These are phyloP conservation scores for Biancaea sappan DNA, from an alignment of 306 rosid genomes.

Conservation along the genomic window DNA sequence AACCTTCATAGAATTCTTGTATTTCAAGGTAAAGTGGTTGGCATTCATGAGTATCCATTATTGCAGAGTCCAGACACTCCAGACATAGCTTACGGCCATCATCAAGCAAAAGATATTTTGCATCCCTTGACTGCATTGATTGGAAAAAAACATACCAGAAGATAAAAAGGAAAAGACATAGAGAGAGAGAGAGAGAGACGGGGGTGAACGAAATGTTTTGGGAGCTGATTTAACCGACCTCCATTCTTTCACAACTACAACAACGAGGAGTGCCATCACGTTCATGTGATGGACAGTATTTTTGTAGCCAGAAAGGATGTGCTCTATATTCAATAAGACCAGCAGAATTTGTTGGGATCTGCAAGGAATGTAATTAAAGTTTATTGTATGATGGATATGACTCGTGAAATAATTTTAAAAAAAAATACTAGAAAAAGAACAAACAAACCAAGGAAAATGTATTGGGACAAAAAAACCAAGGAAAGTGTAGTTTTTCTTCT, in stretches of 20 bases:
- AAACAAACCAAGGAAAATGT: not conserved
- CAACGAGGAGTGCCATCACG: slow-evolving; percentile 93
- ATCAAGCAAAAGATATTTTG: slow-evolving; percentile 80
- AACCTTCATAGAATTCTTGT: slow-evolving; percentile 94
- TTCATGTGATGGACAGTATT: slow-evolving; percentile 96
- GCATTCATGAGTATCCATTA: slow-evolving; percentile 97
- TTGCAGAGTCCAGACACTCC: slow-evolving; percentile 94
- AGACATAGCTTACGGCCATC: slow-evolving; percentile 94
- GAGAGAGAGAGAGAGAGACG: not conserved
- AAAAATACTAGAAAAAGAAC: not conserved
- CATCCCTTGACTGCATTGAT: slow-evolving; percentile 80
- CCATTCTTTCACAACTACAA: slow-evolving; percentile 99
- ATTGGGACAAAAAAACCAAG: not conserved
- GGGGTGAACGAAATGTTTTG: slow-evolving; percentile 1
- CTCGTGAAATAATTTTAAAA: not conserved
- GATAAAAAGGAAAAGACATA: not conserved
- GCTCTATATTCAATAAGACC: slow-evolving; percentile 94
- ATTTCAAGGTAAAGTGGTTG: slow-evolving; percentile 97
- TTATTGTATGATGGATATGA: slow-evolving; percentile 1
- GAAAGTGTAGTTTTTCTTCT: not conserved
- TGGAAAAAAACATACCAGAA: slow-evolving; percentile 38
- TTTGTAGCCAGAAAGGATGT: slow-evolving; percentile 95
- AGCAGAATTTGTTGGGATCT: slow-evolving; percentile 93
- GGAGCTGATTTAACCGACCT: slow-evolving; percentile 58
- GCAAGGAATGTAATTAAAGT: slow-evolving; percentile 26